phyloP scores from a whole-genome alignment of 352 stramenopile species.

The Globisporangium solare region DNA sequence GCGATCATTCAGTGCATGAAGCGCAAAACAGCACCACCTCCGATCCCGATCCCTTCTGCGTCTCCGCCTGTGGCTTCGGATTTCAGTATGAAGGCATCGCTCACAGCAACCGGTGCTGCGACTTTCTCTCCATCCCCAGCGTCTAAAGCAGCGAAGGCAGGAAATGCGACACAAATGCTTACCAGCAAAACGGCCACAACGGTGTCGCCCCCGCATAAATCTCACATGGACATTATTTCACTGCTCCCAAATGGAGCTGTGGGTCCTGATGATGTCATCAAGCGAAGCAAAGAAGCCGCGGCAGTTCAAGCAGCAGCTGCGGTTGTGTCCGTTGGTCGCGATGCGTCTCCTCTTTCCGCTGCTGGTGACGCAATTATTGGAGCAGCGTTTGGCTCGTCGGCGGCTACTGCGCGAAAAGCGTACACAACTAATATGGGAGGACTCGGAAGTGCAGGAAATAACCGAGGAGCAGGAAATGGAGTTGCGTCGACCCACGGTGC shows the following conservation, averaged over 20 bases:
- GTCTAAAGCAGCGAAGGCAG: constrained; percentile 9
- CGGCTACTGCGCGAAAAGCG: constrained; percentile 32
- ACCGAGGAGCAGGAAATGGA: constrained; percentile 4
- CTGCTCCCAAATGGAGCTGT: constrained; percentile 46
- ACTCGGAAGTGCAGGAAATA: constrained; percentile 8
- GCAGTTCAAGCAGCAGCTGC: constrained; percentile 69
- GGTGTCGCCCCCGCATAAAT: constrained; percentile 68
- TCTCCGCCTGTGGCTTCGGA: constrained; percentile 11
- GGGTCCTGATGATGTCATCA: constrained; percentile 81
- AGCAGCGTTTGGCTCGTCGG: constrained; percentile 38
- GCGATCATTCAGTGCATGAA: constrained; percentile 87
- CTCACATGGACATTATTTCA: constrained; percentile 68
- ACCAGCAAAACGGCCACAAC: constrained; percentile 19
- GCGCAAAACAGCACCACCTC: constrained; percentile 62
- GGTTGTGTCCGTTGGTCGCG: constrained; percentile 50
- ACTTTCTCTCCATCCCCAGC: constrained; percentile 14
- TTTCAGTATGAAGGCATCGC: constrained; percentile 14
- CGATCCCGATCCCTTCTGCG: constrained; percentile 53
- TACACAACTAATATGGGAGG: constrained; percentile 22
- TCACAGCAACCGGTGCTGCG: constrained; percentile 6
- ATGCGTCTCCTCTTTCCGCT: constrained; percentile 38
- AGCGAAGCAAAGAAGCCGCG: constrained; percentile 77
- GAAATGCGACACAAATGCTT: constrained; percentile 3
- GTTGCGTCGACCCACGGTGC: constrained; percentile 5
- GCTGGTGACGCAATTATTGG: constrained; percentile 48